Percentiles rank a stretch among this genome's conserved stretches.
Conservation (phyloP, 2,329 filamentous ascomycete genomes). For the Penicillium thymicola region DNA sequence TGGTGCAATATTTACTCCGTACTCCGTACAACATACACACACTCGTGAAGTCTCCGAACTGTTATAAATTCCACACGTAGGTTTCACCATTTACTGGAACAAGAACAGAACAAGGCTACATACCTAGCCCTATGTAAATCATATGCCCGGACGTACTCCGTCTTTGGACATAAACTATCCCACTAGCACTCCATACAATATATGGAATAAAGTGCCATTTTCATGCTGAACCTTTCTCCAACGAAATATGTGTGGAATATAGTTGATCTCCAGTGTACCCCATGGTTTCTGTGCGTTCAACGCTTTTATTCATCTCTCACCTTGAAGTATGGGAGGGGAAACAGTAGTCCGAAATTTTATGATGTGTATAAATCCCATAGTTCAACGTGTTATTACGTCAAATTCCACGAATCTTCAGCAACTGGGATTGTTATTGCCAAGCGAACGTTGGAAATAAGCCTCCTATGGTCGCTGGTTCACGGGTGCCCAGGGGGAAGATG, state of each 20-base stretch:
- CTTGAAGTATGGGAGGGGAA: too few species aligned
- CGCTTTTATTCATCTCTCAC: background rate
- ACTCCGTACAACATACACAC: background rate
- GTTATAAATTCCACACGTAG: background rate
- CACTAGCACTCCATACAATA: too few species aligned
- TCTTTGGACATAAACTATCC: too few species aligned
- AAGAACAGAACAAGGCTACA: background rate
- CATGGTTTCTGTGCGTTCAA: background rate
- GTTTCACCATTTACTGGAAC: background rate
- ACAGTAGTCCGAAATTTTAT: too few species aligned
- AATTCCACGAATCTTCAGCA: background rate
- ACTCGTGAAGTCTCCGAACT: background rate
- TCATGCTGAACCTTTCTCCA: too few species aligned
- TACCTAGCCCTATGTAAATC: background rate
- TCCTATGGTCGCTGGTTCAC: background rate
- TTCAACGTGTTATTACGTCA: too few species aligned
- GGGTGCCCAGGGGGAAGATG: background rate
- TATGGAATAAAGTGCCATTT: too few species aligned
- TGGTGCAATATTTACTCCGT: background rate
- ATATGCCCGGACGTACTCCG: background rate
- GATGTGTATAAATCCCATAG: too few species aligned
- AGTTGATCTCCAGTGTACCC: background rate
- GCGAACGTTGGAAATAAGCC: background rate
- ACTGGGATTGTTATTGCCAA: background rate
- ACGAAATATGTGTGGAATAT: background rate